Percentiles rank a stretch among this genome's conserved stretches.
Evolutionary conservation across 2,329 filamentous ascomycete species (phyloP).

Genomic region (Coniella vitis): DNA sequence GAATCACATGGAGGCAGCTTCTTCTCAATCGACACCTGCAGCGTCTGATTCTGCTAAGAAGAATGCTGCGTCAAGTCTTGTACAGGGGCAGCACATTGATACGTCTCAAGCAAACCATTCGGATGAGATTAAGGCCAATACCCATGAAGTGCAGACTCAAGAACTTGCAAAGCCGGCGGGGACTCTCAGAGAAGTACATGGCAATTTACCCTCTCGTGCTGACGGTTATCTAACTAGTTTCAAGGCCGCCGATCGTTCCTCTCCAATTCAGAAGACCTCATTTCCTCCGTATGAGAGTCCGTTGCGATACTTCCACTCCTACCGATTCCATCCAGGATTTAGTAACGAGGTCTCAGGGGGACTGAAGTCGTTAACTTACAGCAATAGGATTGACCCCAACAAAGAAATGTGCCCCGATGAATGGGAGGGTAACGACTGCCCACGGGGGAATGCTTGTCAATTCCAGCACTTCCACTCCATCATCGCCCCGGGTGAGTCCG

Average conservation of each 20-base stretch:
- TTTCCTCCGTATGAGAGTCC: constrained; percentile 70
- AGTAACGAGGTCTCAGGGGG: constrained; percentile 63
- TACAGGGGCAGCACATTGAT: not conserved
- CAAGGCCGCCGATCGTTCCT: constrained; percentile 16
- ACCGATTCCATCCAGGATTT: constrained; percentile 81
- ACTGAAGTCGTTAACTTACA: constrained; percentile 86
- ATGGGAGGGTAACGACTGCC: constrained; percentile 60
- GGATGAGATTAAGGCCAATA: constrained; percentile 23
- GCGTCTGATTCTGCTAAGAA: constrained; percentile 17
- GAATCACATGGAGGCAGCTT: constrained; percentile 17
- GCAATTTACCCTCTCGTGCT: constrained; percentile 20
- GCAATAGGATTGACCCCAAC: constrained; percentile 75
- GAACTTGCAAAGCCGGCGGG: constrained; percentile 21
- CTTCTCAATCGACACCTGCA: constrained; percentile 18
- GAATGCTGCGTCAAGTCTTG: not conserved
- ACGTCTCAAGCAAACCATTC: constrained; percentile 23
- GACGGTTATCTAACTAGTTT: constrained; percentile 18
- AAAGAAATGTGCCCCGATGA: constrained; percentile 73
- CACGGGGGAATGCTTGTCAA: constrained; percentile 63
- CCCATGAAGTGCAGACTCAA: constrained; percentile 17
- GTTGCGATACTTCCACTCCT: constrained; percentile 75
- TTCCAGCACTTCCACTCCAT: constrained; percentile 75
- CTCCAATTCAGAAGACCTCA: constrained; percentile 10
- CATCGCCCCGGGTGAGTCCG: constrained; percentile 64
- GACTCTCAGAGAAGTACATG: constrained; percentile 37